Conservation (phyloP, 257 asterid genomes). For the Mitragyna speciosa region DNA sequence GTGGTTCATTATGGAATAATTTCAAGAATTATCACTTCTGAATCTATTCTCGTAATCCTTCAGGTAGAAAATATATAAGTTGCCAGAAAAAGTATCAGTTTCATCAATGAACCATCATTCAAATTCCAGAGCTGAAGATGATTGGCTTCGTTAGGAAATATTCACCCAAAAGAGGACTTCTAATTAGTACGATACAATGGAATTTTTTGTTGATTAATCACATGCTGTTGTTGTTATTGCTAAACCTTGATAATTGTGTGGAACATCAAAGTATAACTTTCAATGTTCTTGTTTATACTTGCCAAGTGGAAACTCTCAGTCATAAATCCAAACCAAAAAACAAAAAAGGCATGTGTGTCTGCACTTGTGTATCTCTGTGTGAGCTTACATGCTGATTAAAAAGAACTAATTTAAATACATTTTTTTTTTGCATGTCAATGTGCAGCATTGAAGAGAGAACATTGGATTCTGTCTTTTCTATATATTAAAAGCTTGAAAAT, state of each 20-base stretch:
- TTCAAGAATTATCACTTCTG: background rate
- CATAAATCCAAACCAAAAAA: no score
- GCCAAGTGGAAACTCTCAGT: background rate
- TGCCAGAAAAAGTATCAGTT: background rate
- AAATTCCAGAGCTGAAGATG: background rate
- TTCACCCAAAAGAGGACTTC: background rate
- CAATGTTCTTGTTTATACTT: background rate
- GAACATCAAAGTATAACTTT: background rate
- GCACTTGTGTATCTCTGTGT: background rate
- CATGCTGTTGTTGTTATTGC: background rate
- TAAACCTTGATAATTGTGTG: background rate
- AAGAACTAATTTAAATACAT: background rate
- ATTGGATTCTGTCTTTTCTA: conserved; percentile 3
- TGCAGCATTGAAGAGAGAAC: background rate
- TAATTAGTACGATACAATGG: background rate
- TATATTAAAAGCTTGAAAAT: background rate
- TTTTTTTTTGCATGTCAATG: no score
- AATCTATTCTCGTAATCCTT: background rate
- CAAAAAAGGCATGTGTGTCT: no score
- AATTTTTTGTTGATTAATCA: background rate
- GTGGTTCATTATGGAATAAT: background rate
- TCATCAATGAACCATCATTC: background rate
- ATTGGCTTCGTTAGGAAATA: background rate
- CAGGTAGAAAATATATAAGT: background rate
- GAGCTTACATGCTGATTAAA: background rate